Evolutionary conservation across 768 basidiomycete genomes (phyloP), one percentile per base, ranked within the genome.

Genomic region (Lentinula lateritia): DNA sequence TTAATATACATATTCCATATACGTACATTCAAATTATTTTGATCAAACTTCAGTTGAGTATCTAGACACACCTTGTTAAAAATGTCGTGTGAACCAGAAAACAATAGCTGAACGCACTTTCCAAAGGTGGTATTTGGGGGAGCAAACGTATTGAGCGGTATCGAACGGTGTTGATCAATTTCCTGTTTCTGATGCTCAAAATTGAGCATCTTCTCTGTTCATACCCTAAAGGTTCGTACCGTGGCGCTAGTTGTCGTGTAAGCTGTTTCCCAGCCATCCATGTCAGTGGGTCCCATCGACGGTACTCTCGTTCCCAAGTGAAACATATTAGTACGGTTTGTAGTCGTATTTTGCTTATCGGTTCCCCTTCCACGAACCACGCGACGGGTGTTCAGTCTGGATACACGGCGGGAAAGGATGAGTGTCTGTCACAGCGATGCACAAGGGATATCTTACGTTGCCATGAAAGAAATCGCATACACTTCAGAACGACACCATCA

Each of bases 391-490:
- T 88, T 89, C 39, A 89, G 76, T 2, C 55, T 56, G 16, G 18
- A 57, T 56, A 41, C 41, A 56, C 34, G 43, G 9, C 34, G 61
- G 61, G 45, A 64, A 64, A 18, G 28, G 34, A 23, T 61, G 48
- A 53, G 9, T 9, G 39, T 18, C 38, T 39, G n/a, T 6, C 34
- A 18, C 10, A 41, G 48, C 15, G 52, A 36, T 28, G 23, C 28
- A 53, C 43, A 16, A 55, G 32, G 18, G 46, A 38, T 46, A 4
- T 73, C 83, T 56, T 67, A 86, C 84, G 87, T 84, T 42, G 87
- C 85, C 68, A 88, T 74, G 70, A 86, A 78, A n/a, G 86, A 87
- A 54, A 84, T 80, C 0, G 80, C 83, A 63, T 87, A 85, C n/a
- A 87, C 85, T 86, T 60, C 36, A 52, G 10, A 61, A 34, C 54